Evolutionary conservation across 345 rosid genomes (phyloP).

Genomic region (Brassica nigra): DNA sequence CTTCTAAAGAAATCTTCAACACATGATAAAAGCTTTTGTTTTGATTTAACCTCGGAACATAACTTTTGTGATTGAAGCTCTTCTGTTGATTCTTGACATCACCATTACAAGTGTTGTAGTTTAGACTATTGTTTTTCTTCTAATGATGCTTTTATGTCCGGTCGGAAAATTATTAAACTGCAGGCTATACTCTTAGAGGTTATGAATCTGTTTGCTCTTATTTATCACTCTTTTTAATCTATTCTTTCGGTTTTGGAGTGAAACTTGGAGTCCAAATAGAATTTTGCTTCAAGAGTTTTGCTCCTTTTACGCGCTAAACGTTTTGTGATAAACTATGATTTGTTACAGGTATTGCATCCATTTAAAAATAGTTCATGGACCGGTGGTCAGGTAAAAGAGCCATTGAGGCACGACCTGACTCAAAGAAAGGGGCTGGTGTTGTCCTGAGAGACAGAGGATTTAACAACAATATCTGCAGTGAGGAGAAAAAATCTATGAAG

Average conservation of each 20-base stretch:
- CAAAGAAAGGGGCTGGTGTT: conserved; percentile 58
- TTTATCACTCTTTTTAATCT: no score
- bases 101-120: neutral
- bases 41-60: no score
- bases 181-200: neutral
- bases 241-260: no score
- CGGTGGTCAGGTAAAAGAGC: conserved; percentile 69
- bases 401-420: conserved; percentile 46
- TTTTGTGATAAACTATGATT: conserved; percentile 6
- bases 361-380: conserved; percentile 56
- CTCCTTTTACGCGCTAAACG: neutral
- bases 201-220: no score
- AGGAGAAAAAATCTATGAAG: conserved; percentile 57
- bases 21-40: no score
- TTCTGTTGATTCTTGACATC: no score
- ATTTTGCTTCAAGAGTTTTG: neutral
- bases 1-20: no score
- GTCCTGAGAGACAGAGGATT: conserved; percentile 56
- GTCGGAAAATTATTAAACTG: neutral
- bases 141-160: neutral
- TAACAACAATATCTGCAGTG: conserved; percentile 55
- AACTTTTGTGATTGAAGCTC: no score
- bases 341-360: conserved; percentile 44
- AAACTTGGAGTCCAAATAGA: neutral
- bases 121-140: neutral